Evolutionary conservation across 495 filamentous ascomycete genomes (phyloP).

Genomic region (Haplographium delicatum): DNA sequence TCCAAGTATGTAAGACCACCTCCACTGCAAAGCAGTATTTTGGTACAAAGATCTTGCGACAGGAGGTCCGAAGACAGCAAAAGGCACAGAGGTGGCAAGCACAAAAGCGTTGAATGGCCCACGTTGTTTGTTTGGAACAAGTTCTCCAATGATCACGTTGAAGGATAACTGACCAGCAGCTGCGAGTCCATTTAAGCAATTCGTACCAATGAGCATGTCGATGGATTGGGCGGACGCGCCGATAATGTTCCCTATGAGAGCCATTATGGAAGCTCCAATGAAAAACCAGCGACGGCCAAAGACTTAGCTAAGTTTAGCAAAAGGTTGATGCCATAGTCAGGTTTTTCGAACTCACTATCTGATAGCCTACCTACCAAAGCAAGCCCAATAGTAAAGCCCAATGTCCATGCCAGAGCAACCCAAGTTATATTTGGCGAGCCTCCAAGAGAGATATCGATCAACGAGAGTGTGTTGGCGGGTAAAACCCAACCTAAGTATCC

Average conservation of each 20-base stretch:
- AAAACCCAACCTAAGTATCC: constrained; percentile 2
- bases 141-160: constrained; percentile 21
- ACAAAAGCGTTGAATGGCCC: constrained; percentile 22
- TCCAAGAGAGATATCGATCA: neutral
- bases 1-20: constrained; percentile 25
- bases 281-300: constrained; percentile 5
- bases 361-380: neutral
- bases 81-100: constrained; percentile 25
- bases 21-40: constrained; percentile 27
- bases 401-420: constrained; percentile 3
- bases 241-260: constrained; percentile 29
- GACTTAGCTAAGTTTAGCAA: no score
- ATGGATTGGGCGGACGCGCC: constrained; percentile 31
- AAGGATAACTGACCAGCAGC: constrained; percentile 36
- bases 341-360: no score
- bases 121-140: constrained; percentile 24
- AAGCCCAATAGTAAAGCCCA: neutral
- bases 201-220: constrained; percentile 30
- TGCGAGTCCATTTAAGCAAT: constrained; percentile 26
- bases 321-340: no score
- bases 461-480: constrained; percentile 1
- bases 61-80: constrained; percentile 33
- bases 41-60: constrained; percentile 29
- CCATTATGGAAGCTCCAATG: constrained; percentile 11
- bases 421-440: neutral